Percentiles rank a stretch among this genome's conserved stretches.
Conservation (phyloP, 1,284 basidiomycete species). For the Vanrija sp. region DNA sequence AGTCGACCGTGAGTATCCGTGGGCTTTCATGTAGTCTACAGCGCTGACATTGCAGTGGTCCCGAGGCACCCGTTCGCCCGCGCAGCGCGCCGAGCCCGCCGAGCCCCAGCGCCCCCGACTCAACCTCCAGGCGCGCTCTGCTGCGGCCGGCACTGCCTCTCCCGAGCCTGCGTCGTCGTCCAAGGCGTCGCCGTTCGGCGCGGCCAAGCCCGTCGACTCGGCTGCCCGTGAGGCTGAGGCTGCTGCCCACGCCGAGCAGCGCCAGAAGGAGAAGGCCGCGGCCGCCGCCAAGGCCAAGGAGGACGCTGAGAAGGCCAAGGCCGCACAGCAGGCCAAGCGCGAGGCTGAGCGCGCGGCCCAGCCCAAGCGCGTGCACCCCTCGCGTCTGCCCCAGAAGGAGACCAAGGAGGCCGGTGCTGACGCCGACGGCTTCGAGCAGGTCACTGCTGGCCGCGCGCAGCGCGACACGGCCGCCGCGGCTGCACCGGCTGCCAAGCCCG, state of each 20-base stretch:
- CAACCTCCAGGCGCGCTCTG: conserved; percentile 68
- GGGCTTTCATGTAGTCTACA: neutral
- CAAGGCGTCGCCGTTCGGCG: conserved; percentile 74
- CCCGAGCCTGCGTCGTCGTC: conserved; percentile 52
- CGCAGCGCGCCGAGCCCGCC: conserved; percentile 68
- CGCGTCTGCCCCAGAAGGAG: conserved; percentile 16
- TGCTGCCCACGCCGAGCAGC: conserved; percentile 31
- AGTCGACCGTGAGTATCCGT: conserved; percentile 55
- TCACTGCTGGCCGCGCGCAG: conserved; percentile 14
- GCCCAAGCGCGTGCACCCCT: conserved; percentile 22
- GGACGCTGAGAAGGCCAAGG: conserved; percentile 30
- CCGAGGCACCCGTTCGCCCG: conserved; percentile 54
- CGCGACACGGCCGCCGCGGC: conserved; percentile 27
- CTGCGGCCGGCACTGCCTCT: conserved; percentile 56
- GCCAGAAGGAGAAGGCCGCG: conserved; percentile 26
- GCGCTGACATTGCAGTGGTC: conserved; percentile 38
- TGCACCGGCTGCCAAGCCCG: conserved; percentile 5
- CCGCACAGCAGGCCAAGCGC: conserved; percentile 14
- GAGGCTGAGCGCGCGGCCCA: conserved; percentile 17
- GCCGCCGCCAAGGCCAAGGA: conserved; percentile 39
- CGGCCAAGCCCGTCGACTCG: conserved; percentile 85
- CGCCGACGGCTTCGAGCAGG: conserved; percentile 39
- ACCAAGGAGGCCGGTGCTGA: conserved; percentile 10
- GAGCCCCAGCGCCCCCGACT: conserved; percentile 77
- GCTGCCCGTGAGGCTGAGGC: conserved; percentile 64